phyloP scores from a whole-genome alignment of 2,329 filamentous ascomycete species.

The Tolypocladium ophioglossoides region DNA sequence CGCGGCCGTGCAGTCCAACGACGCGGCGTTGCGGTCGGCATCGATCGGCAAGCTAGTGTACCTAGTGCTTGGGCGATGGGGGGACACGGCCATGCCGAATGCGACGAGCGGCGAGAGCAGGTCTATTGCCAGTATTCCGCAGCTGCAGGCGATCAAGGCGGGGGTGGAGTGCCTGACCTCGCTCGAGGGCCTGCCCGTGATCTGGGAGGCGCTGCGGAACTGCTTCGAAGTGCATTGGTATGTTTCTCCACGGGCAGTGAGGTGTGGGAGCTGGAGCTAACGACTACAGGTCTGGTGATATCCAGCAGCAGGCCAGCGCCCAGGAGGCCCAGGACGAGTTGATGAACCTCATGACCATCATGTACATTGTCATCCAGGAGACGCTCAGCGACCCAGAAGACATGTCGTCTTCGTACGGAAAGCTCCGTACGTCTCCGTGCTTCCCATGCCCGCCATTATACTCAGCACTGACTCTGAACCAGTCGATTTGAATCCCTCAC shows the following conservation, averaged over 20 bases:
- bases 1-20: slow-evolving; percentile 28
- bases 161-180: slow-evolving; percentile 41
- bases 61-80: slow-evolving; percentile 60
- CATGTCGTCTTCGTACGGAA: slow-evolving; percentile 33
- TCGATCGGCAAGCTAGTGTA: slow-evolving; percentile 49
- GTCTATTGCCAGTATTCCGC: slow-evolving; percentile 41
- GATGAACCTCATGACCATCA: slow-evolving; percentile 51
- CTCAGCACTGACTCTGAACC: neutral
- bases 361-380: slow-evolving; percentile 50
- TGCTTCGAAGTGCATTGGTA: slow-evolving; percentile 45
- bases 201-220: slow-evolving; percentile 40
- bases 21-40: slow-evolving; percentile 37
- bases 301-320: slow-evolving; percentile 29
- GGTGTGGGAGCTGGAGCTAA: slow-evolving; percentile 16
- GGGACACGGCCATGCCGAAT: slow-evolving; percentile 48
- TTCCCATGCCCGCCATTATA: neutral
- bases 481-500: slow-evolving; percentile 52
- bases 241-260: slow-evolving; percentile 7
- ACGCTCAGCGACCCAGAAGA: slow-evolving; percentile 40
- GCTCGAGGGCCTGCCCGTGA: slow-evolving; percentile 36
- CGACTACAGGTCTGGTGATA: slow-evolving; percentile 33
- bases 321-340: slow-evolving; percentile 49
- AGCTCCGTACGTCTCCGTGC: slow-evolving; percentile 35
- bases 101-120: slow-evolving; percentile 29
- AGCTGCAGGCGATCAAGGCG: slow-evolving; percentile 48